Evolutionary conservation across 306 rosid genomes (phyloP).

Genomic region (Abrus precatorius): DNA sequence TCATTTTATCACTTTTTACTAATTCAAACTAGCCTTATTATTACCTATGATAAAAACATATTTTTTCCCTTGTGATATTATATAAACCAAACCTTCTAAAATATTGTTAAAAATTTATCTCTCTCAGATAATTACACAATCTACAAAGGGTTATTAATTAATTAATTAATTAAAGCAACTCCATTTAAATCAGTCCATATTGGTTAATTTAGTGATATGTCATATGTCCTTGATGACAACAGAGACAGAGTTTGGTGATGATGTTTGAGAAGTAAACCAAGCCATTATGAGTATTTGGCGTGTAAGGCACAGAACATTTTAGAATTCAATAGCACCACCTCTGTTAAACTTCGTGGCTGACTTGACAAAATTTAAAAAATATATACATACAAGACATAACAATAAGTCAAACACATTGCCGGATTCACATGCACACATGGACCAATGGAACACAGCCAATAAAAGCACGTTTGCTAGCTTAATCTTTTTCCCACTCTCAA

Average conservation of each 20-base stretch:
- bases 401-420: constrained; percentile 44
- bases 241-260: constrained; percentile 47
- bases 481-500: constrained; percentile 22
- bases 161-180: background rate
- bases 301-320: constrained; percentile 52
- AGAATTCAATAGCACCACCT: constrained; percentile 44
- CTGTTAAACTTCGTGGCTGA: constrained; percentile 50
- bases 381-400: background rate
- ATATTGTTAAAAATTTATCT: too few species aligned
- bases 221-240: constrained; percentile 38
- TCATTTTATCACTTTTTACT: too few species aligned
- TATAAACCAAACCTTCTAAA: constrained; percentile 2
- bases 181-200: background rate
- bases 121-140: background rate
- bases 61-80: background rate
- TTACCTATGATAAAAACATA: too few species aligned
- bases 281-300: constrained; percentile 48
- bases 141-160: background rate
- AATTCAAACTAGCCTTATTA: too few species aligned
- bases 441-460: constrained; percentile 22
- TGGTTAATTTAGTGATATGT: constrained; percentile 32
- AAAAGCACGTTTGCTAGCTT: background rate
- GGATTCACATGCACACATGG: constrained; percentile 46
- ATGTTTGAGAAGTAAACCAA: constrained; percentile 46
- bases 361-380: constrained; percentile 13